These are phyloP conservation scores for Violaceomyces palustris DNA, from an alignment of 1,284 basidiomycete species.

Conservation along the genomic window DNA sequence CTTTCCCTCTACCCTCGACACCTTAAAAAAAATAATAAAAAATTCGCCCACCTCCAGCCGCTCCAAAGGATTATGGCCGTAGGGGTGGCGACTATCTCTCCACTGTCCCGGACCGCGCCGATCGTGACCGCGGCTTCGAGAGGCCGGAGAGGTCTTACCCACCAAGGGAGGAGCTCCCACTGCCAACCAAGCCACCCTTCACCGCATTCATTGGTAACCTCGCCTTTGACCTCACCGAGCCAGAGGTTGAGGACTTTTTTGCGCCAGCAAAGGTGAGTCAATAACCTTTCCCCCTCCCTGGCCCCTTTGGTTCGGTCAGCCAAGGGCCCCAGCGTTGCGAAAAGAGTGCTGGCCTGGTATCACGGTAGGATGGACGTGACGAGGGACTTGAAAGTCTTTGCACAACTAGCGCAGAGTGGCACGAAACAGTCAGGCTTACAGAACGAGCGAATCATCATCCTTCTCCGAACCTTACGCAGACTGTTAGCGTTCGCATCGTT, in stretches of 20 bases:
- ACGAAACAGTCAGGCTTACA: too few species aligned
- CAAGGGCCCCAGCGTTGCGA: too few species aligned
- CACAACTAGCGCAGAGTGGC: too few species aligned
- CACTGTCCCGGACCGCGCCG: constrained; percentile 36
- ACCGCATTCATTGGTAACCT: constrained; percentile 95
- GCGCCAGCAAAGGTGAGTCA: constrained; percentile 30
- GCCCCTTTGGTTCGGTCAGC: too few species aligned
- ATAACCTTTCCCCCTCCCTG: background rate
- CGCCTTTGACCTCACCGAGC: constrained; percentile 82
- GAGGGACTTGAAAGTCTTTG: too few species aligned
- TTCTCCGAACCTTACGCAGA: constrained; percentile 54
- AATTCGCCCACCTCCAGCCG: constrained; percentile 4
- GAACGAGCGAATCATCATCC: too few species aligned
- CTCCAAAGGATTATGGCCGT: constrained; percentile 2
- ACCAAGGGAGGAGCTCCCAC: constrained; percentile 79
- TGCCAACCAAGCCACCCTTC: constrained; percentile 90
- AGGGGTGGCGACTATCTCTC: constrained; percentile 35
- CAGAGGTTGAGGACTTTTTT: constrained; percentile 71
- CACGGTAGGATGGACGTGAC: too few species aligned
- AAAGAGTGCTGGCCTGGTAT: too few species aligned
- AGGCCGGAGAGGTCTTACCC: constrained; percentile 28
- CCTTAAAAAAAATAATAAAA: too few species aligned
- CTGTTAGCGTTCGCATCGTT: constrained; percentile 85
- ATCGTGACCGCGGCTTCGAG: constrained; percentile 37
- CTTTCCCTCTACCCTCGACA: too few species aligned